Evolutionary conservation across 148 eudicot genomes (phyloP), one percentile per base, ranked within the genome.

Genomic region (Cornus florida): DNA sequence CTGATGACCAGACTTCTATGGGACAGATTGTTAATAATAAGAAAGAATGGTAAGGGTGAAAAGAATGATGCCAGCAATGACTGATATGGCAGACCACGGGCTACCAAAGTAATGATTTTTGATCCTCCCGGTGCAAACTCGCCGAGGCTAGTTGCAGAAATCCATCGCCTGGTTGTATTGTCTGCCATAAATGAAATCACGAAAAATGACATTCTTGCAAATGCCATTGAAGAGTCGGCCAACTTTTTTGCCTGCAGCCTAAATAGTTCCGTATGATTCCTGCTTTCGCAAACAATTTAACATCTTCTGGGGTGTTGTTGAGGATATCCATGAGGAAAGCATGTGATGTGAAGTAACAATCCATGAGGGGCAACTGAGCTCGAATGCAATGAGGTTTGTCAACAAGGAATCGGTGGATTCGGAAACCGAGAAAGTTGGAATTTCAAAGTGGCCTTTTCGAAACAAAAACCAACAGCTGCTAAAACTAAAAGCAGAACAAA

Each of bases 351-450:
- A n/a, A n/a, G n/a, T n/a, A n/a, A 50, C 0, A 38, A 41, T 6
- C 19, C 7, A 53, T 71, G 31, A 71, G 19, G 73, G 73, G 57
- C 23, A 39, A n/a, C 73, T 38, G n/a, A 50, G 28, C 24, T 74
- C 76, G 67, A 72, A 72, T 6, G 74, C 74, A 72, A 72, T 24
- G 33, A 72, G 74, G 60, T 72, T 72, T 72, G 59, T 46, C 5
- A 72, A 16, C 3, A 72, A 46, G 2, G 74, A 38, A 20, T 72
- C 35, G 0, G 60, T 72, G 19, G 46, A 6, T 8, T 72, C 32
- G 2, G 10, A 28, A 13, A 48, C n/a, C 14, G 6, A 4, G 5
- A 39, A 13, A 1, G 28, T n/a, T 2, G 73, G 73, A 53, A 71
- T 41, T 71, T 71, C 24, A 1, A 71, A 71, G 2, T 1, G 0